Base-by-base conservation (phyloP, 1,284 basidiomycete species). In the Puccinia coronata region DNA sequence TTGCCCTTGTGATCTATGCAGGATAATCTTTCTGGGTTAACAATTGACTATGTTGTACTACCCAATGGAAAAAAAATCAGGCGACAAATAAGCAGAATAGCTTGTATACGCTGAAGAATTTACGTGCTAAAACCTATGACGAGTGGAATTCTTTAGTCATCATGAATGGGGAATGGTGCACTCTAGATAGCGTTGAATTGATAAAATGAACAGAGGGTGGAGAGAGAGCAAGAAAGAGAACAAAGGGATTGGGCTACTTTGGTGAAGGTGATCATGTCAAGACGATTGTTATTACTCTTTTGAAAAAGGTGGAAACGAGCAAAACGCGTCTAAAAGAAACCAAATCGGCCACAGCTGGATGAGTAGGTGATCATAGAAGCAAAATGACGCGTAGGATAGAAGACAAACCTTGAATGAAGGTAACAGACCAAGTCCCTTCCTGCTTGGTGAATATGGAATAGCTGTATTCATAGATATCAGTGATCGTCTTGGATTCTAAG, bases 361-460 rank as follows among this genome's bases (percentile, higher is more conserved):
- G 18, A 47, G 36, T 49, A 25, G 63, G 34, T 39, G 25, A 72
- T 57, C 49, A 47, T 5, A 31, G 23, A 61, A 31, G n/a, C 16
- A 8, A 5, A 49, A 41, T 28, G 28, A 63, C n/a, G 16, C 39
- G 28, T 23, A 3, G 28, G 39, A 39, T 23, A 23, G 23, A 36
- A 72, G n/a, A 80, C 77, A 18, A 47, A 80, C 77, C 77, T 71
- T 80, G 77, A 63, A 80, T 51, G 39, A 71, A 70, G 18, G 53
- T 80, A 18, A 80, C 77, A 31, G 51, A 57, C 77, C 77, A 80
- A 80, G 77, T 80, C 43, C 77, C 77, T 71, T 71, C 67, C 57
- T 80, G 51, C 25, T 55, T 70, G n/a, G 69, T 69, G 53, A 80
- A 80, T 23, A 80, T 80, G 25, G 77, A 80, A 80, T 80, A 80